Base-by-base conservation (phyloP, 805 yeast species). In the Torulaspora gathmanii region DNA sequence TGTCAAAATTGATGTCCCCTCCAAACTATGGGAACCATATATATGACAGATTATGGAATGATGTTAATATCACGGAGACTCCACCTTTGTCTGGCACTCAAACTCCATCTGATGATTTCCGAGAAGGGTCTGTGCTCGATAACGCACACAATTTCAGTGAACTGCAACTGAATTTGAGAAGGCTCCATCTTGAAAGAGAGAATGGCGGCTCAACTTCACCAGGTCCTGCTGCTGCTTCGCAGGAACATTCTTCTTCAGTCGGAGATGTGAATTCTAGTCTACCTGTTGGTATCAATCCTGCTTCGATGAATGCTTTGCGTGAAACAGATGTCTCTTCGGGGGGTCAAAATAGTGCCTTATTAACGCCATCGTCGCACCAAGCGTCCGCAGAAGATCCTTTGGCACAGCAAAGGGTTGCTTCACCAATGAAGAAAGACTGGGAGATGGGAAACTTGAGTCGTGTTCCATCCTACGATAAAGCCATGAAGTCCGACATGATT, bases 391-490 rank as follows among this genome's bases (percentile, higher is more conserved):
- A 70, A 12, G 75, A 73, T 42, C 81, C 88, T 1, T 74, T 67
- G 28, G 52, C 55, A 12, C 67, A 38, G 22, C 45, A 67, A 25
- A 37, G 55, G 47, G 44, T 56, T 22, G 33, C 55, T 44, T 35
- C 66, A 5, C 52, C 59, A 1, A 16, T 49, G 30, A 49, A 50
- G 44, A 57, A 58, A 11, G 74, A 69, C 23, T 69, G 74, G 72
- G 74, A 75, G 46, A 49, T 72, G 2, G 61, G 63, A 5, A 64
- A 70, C 2, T 53, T 87, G 51, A 80, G 84, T 16, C 70, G 79
- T 39, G 96, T 91, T 5, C 98, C 98, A 0, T 80, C 95, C 0
- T 91, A 91, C 64, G 75, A 74, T 6, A 82, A 85, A 26, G 97
- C 98, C 0, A 65, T 89, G 63, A 77, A 76, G 55, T 64, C 77